phyloP scores from a whole-genome alignment of 179 eudicot species.

The Heliamphora pulchella region DNA sequence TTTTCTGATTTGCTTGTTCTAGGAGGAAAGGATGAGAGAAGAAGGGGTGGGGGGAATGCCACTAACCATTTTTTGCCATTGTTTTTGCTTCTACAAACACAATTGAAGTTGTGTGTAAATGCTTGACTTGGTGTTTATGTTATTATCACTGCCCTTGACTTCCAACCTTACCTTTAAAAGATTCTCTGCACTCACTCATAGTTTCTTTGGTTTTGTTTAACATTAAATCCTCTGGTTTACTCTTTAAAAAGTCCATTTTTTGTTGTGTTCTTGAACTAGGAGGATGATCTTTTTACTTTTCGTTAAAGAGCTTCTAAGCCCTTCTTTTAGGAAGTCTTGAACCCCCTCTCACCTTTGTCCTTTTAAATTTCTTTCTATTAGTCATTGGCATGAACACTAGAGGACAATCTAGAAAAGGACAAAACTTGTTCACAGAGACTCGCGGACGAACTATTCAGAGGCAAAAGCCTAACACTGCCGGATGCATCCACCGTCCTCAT shows the following conservation, averaged over 20 bases:
- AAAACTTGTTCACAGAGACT: not conserved
- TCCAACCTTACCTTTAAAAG: not conserved
- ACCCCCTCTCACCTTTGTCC: no score
- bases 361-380: not conserved
- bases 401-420: not conserved
- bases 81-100: not conserved
- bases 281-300: not conserved
- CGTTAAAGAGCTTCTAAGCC: not conserved
- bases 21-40: not conserved
- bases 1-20: not conserved
- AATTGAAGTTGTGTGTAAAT: not conserved
- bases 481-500: not conserved
- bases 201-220: not conserved
- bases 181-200: not conserved
- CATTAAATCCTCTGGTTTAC: not conserved
- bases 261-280: conserved; percentile 7
- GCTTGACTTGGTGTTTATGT: not conserved
- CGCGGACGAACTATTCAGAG: no score
- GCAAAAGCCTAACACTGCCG: not conserved
- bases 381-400: not conserved
- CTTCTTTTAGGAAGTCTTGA: not conserved
- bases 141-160: not conserved
- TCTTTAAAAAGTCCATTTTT: no score
- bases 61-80: not conserved
- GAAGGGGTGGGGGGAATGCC: not conserved